Evolutionary conservation across 2,329 filamentous ascomycete species (phyloP), one percentile per base, ranked within the genome.

Genomic region (Diplodia corticola): DNA sequence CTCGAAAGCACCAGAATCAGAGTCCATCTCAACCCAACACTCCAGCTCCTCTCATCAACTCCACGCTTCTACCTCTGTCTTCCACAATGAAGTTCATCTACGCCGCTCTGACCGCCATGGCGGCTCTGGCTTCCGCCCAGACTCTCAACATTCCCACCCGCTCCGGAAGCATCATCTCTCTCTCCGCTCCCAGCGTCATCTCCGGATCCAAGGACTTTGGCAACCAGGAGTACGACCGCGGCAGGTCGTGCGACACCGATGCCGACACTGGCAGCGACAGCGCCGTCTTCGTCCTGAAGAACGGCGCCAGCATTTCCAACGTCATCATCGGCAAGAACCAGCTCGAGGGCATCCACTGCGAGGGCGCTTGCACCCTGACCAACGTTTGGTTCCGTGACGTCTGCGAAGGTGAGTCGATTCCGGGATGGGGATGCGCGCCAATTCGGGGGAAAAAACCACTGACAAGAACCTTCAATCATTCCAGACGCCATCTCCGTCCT

Each of bases 341-440:
- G 69, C 74, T 78, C 20, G 81, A 83, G 71, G 81, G 81, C 54
- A 79, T 85, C 30, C 82, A 85, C 75, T 85, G 83, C 73, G 73
- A 79, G 66, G 82, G 81, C 37, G 74, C 79, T n/a, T 84, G 82
- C 72, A 81, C 78, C 5, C 72, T 83, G 28, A 78, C 76, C 66
- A 73, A 72, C 35, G 69, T 74, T 24, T 75, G 72, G 73, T 74
- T 70, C 71, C 67, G 65, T 3, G 71, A 75, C 67, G 71, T 74
- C 15, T 81, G 79, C 68, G 79, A 81, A 67, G 59, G 59, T 50
- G 28, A 54, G 51, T 22, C 10, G 48, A n/a, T n/a, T n/a, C n/a
- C n/a, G n/a, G n/a, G n/a, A n/a, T n/a, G n/a, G n/a, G n/a, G n/a
- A n/a, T n/a, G n/a, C n/a, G n/a, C n/a, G n/a, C n/a, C n/a, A n/a